Percentiles rank a stretch among this genome's conserved stretches.
These are phyloP conservation scores for Crithidia bombi DNA, from an alignment of 208 protist genomes.

Conservation along the genomic window DNA sequence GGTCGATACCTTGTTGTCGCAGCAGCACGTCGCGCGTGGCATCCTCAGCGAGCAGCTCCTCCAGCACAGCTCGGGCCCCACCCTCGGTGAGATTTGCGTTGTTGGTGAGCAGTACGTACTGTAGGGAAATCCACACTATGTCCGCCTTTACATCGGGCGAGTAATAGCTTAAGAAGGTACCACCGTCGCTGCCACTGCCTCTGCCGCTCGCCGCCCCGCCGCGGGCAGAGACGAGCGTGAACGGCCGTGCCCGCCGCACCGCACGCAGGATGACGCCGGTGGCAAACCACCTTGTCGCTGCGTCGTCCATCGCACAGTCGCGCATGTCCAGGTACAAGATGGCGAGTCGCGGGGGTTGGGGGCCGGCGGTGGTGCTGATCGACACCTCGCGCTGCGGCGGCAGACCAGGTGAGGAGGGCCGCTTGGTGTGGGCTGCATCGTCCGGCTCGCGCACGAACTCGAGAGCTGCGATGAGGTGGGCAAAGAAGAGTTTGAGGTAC, in stretches of 20 bases:
- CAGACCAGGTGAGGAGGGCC: neutral
- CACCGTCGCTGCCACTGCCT: neutral
- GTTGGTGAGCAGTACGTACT: constrained; percentile 43
- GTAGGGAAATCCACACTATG: constrained; percentile 48
- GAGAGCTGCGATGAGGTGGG: constrained; percentile 21
- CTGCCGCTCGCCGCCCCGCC: neutral
- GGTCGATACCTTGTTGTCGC: constrained; percentile 29
- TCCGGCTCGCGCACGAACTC: constrained; percentile 10
- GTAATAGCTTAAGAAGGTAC: constrained; percentile 24
- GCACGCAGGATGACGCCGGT: constrained; percentile 19
- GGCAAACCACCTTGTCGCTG: constrained; percentile 19
- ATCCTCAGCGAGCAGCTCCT: constrained; percentile 31
- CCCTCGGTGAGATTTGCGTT: constrained; percentile 50
- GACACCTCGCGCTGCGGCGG: neutral
- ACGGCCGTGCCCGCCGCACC: constrained; percentile 30
- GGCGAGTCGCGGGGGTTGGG: constrained; percentile 8
- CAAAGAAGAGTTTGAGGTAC: constrained; percentile 26
- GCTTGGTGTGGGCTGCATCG: constrained; percentile 1
- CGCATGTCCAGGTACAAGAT: constrained; percentile 26
- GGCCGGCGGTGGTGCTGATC: neutral
- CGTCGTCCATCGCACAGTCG: constrained; percentile 14
- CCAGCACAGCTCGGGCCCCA: constrained; percentile 41
- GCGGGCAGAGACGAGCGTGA: constrained; percentile 21
- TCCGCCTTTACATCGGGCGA: constrained; percentile 31
- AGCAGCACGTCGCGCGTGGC: constrained; percentile 30